Conservation (phyloP, 2,329 filamentous ascomycete species). For the Spiromastix sp. region DNA sequence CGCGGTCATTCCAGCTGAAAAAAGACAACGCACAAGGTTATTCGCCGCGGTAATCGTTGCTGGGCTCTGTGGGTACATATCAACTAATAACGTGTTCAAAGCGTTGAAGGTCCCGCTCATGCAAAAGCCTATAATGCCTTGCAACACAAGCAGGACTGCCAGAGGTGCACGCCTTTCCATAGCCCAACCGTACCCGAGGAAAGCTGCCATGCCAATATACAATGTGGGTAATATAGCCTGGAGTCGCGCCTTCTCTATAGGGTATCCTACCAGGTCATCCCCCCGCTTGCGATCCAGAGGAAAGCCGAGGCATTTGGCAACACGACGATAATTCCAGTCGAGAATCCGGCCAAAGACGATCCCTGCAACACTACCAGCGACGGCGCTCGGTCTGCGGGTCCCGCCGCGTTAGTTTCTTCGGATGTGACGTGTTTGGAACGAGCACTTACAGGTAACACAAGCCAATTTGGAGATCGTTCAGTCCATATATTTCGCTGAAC, state of each 20-base stretch:
- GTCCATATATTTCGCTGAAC: slow-evolving; percentile 34
- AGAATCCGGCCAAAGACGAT: too few species aligned
- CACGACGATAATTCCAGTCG: slow-evolving; percentile 43
- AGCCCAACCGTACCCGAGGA: slow-evolving; percentile 33
- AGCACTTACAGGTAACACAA: slow-evolving; percentile 41
- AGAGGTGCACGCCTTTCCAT: background rate
- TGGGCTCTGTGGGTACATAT: slow-evolving; percentile 40
- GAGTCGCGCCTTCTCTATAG: slow-evolving; percentile 37
- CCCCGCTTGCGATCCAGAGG: slow-evolving; percentile 37
- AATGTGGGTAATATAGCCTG: slow-evolving; percentile 39
- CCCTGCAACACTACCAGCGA: too few species aligned
- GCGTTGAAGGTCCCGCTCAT: slow-evolving; percentile 19
- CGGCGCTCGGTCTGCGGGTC: too few species aligned
- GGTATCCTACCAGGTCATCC: slow-evolving; percentile 44
- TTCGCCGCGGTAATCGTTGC: slow-evolving; percentile 44
- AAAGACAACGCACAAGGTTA: slow-evolving; percentile 43
- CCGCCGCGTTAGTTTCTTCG: slow-evolving; percentile 13
- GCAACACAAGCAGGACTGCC: background rate
- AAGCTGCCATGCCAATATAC: slow-evolving; percentile 45
- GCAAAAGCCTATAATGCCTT: background rate
- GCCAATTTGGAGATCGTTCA: slow-evolving; percentile 37
- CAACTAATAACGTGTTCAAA: slow-evolving; percentile 44
- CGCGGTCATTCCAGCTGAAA: slow-evolving; percentile 42
- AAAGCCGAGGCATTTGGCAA: slow-evolving; percentile 40
- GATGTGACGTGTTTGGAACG: slow-evolving; percentile 39